phyloP scores from a whole-genome alignment of 1,139 yeast genomes.

The Meyerozyma carpophila region DNA sequence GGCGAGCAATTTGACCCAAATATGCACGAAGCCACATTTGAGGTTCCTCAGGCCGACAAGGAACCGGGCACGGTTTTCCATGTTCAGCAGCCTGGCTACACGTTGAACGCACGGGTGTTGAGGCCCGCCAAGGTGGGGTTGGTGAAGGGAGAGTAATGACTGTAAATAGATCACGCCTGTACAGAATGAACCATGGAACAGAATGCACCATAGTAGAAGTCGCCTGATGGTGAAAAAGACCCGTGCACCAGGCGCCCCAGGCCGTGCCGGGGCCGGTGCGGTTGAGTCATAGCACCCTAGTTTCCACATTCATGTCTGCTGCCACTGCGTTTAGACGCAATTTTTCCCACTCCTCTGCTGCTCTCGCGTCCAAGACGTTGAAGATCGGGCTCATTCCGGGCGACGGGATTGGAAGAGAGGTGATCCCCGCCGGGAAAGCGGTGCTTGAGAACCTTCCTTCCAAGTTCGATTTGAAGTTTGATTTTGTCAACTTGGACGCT shows the following conservation, averaged over 20 bases:
- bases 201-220: no score
- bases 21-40: slow-evolving; percentile 89
- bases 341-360: slow-evolving; percentile 25
- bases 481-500: slow-evolving; percentile 84
- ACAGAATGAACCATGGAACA: no score
- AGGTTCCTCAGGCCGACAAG: slow-evolving; percentile 81
- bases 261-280: background rate
- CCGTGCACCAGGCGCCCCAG: no score
- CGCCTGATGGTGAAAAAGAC: no score
- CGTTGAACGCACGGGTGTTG: slow-evolving; percentile 79
- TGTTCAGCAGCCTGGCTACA: slow-evolving; percentile 89
- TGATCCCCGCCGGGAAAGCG: slow-evolving; percentile 89
- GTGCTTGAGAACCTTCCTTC: slow-evolving; percentile 78
- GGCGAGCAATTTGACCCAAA: slow-evolving; percentile 90
- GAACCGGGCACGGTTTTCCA: slow-evolving; percentile 92
- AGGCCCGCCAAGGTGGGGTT: slow-evolving; percentile 97
- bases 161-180: background rate
- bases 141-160: slow-evolving; percentile 46
- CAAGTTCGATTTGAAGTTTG: slow-evolving; percentile 70
- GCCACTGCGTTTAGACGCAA: slow-evolving; percentile 26
- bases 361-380: slow-evolving; percentile 28
- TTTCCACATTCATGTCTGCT: slow-evolving; percentile 11
- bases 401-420: slow-evolving; percentile 97
- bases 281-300: background rate
- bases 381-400: slow-evolving; percentile 80